Conservation (phyloP, 768 basidiomycete species). For the Mycena indigotica region DNA sequence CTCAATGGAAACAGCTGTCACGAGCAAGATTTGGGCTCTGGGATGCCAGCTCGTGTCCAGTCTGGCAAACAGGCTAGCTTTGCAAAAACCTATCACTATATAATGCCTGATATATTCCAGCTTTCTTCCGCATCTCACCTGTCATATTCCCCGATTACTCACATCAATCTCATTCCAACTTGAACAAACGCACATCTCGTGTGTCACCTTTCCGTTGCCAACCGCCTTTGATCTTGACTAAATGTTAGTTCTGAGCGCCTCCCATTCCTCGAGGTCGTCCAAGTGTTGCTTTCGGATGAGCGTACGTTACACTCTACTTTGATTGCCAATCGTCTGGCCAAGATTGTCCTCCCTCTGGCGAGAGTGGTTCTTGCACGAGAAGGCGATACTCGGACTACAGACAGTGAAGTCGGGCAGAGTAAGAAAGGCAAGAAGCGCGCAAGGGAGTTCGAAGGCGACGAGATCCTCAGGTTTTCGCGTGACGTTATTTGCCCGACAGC, state of each 20-base stretch:
- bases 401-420: constrained; percentile 31
- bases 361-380: constrained; percentile 48
- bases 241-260: constrained; percentile 38
- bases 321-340: constrained; percentile 54
- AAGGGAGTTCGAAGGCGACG: constrained; percentile 75
- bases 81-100: background rate
- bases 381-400: constrained; percentile 30
- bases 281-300: constrained; percentile 44
- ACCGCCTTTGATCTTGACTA: background rate
- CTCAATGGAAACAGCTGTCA: constrained; percentile 54
- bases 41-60: constrained; percentile 54
- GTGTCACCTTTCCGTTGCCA: constrained; percentile 26
- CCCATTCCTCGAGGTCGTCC: constrained; percentile 47
- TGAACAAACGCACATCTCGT: constrained; percentile 57
- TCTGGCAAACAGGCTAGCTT: constrained; percentile 50
- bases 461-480: constrained; percentile 57
- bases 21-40: constrained; percentile 54
- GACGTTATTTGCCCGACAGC: constrained; percentile 49
- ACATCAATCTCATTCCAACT: constrained; percentile 59
- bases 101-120: constrained; percentile 37
- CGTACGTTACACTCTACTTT: constrained; percentile 51
- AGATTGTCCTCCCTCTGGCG: constrained; percentile 52
- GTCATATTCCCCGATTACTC: constrained; percentile 56
- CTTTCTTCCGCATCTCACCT: constrained; percentile 52
- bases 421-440: constrained; percentile 70